phyloP scores from a whole-genome alignment of 164 flowering plant species.

The Vitis cinerea region DNA sequence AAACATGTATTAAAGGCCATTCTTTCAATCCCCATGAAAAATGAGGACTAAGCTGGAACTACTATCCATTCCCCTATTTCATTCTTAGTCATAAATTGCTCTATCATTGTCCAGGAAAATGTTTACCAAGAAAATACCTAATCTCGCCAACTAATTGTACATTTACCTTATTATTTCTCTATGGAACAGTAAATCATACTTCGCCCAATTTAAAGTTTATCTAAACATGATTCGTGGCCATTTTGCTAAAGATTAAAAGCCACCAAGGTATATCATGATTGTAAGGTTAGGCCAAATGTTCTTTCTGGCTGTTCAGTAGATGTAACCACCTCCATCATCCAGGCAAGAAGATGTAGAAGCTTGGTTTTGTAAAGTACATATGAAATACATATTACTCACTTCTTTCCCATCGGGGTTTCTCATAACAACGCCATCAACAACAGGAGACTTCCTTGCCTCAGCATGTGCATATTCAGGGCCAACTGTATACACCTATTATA shows the following conservation, averaged over 20 bases:
- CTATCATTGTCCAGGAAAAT: neutral
- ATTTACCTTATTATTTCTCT: neutral
- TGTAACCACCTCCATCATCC: too few species aligned
- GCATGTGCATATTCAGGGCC: constrained; percentile 99
- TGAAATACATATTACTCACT: constrained; percentile 43
- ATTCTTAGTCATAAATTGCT: neutral
- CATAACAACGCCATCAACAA: constrained; percentile 99
- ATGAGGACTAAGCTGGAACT: neutral
- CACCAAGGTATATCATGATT: too few species aligned
- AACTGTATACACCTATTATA: constrained; percentile 88
- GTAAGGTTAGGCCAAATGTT: too few species aligned
- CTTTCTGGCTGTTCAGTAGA: too few species aligned
- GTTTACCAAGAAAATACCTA: neutral
- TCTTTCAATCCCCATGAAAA: neutral
- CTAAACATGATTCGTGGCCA: too few species aligned
- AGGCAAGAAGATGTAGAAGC: neutral
- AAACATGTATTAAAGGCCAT: neutral
- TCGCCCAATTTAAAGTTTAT: neutral
- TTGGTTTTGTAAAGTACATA: neutral
- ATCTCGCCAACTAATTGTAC: neutral
- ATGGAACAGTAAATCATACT: neutral
- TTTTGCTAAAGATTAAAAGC: too few species aligned
- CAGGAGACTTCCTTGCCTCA: constrained; percentile 99
- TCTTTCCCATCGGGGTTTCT: constrained; percentile 98
- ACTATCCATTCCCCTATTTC: neutral